These are phyloP conservation scores for Apiospora hydei DNA, from an alignment of 2,329 filamentous ascomycete genomes.

Conservation along the genomic window DNA sequence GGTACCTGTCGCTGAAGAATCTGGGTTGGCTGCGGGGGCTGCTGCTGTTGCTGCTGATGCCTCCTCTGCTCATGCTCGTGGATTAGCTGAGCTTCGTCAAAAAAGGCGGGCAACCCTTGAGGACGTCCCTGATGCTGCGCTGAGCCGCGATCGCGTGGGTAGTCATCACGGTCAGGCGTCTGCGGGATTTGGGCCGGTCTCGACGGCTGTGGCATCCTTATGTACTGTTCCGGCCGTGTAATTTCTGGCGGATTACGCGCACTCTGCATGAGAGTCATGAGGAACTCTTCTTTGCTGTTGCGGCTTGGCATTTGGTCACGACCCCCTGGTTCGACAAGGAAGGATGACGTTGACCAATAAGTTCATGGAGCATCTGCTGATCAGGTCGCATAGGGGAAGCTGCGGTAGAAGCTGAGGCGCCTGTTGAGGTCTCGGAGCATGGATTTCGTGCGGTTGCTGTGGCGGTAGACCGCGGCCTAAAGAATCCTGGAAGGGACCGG, in stretches of 20 bases:
- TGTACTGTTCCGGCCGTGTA: constrained; percentile 59
- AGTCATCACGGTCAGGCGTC: constrained; percentile 59
- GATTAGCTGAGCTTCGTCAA: constrained; percentile 59
- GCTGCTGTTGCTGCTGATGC: constrained; percentile 9
- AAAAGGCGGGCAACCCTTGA: constrained; percentile 56
- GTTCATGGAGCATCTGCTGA: constrained; percentile 64
- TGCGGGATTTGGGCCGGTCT: constrained; percentile 56
- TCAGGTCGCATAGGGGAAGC: constrained; percentile 57
- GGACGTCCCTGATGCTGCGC: constrained; percentile 45
- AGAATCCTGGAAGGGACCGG: constrained; percentile 56
- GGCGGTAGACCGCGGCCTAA: constrained; percentile 9
- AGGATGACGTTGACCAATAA: constrained; percentile 66
- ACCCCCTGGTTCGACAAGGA: constrained; percentile 19
- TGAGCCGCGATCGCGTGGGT: constrained; percentile 47
- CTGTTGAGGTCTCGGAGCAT: constrained; percentile 55
- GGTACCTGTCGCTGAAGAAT: constrained; percentile 70
- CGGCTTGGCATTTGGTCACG: constrained; percentile 55
- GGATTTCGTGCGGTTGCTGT: constrained; percentile 54
- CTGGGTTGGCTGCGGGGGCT: constrained; percentile 63
- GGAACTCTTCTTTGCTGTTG: constrained; percentile 76
- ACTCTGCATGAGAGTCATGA: constrained; percentile 82
- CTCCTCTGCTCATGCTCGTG: constrained; percentile 52
- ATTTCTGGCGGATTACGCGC: constrained; percentile 56
- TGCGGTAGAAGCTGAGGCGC: constrained; percentile 48
- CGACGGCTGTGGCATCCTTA: constrained; percentile 61